A percentile compares a stretch with the other conserved stretches of the same genome.
Conservation (phyloP, 2,329 filamentous ascomycete species). For the Pseudogymnoascus sp. region DNA sequence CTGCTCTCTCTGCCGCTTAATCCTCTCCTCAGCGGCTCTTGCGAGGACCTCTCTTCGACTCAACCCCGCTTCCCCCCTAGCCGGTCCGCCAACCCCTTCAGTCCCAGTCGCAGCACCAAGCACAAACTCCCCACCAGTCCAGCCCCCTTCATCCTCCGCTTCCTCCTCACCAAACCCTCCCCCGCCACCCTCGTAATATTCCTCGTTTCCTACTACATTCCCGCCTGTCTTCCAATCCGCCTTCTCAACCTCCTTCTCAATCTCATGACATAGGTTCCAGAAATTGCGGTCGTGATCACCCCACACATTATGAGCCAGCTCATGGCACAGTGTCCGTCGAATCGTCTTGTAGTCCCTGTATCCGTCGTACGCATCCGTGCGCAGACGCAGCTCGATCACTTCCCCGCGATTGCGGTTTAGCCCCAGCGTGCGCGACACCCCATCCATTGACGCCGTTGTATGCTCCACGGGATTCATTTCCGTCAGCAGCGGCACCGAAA, state of each 20-base stretch:
- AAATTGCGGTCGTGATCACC: slow-evolving; percentile 79
- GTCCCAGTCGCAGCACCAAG: slow-evolving; percentile 49
- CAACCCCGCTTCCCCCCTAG: slow-evolving; percentile 50
- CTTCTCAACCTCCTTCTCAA: slow-evolving; percentile 77
- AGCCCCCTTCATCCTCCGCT: slow-evolving; percentile 64
- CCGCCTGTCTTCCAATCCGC: slow-evolving; percentile 75
- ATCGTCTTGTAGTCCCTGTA: slow-evolving; percentile 92
- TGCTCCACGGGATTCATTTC: slow-evolving; percentile 91
- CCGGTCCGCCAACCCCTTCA: slow-evolving; percentile 41
- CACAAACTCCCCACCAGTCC: slow-evolving; percentile 74
- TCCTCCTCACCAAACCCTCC: slow-evolving; percentile 42
- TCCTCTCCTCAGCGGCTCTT: slow-evolving; percentile 60
- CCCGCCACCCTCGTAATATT: slow-evolving; percentile 49
- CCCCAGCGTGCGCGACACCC: slow-evolving; percentile 69
- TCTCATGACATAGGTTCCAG: slow-evolving; percentile 81
- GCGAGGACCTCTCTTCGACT: slow-evolving; percentile 70
- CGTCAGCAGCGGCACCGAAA: slow-evolving; percentile 77
- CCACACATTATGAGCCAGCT: slow-evolving; percentile 88
- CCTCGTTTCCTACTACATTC: slow-evolving; percentile 50
- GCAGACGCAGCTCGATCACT: slow-evolving; percentile 79
- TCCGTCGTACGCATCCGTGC: slow-evolving; percentile 92
- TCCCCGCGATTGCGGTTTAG: slow-evolving; percentile 83
- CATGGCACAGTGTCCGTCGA: slow-evolving; percentile 86
- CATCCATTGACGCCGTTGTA: slow-evolving; percentile 65
- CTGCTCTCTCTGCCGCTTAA: slow-evolving; percentile 27